A percentile compares a stretch with the other conserved stretches of the same genome.
phyloP scores from a whole-genome alignment of 495 filamentous ascomycete species.

The Talaromyces liani region DNA sequence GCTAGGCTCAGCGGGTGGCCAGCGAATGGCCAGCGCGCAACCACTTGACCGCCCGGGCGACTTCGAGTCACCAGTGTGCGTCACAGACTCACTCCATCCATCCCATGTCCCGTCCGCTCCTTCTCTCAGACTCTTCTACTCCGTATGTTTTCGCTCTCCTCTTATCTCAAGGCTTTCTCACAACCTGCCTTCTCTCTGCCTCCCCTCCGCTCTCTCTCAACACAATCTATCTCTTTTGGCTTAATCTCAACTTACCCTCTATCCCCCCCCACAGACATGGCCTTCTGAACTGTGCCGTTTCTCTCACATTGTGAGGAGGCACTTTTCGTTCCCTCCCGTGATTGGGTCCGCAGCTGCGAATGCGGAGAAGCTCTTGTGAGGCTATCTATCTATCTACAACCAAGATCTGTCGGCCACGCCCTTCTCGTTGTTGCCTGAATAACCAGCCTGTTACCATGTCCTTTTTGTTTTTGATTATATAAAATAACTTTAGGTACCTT shows the following conservation, averaged over 20 bases:
- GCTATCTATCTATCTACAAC: conserved; percentile 5
- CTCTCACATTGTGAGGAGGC: conserved; percentile 22
- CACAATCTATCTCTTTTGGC: background rate
- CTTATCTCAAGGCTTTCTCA: background rate
- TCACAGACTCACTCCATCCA: conserved; percentile 3
- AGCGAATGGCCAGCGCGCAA: background rate
- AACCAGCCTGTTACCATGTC: conserved; percentile 4
- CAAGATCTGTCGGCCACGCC: background rate
- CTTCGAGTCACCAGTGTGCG: conserved; percentile 9
- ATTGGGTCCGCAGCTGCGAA: conserved; percentile 20
- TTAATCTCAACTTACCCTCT: background rate
- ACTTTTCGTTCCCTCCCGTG: conserved; percentile 20
- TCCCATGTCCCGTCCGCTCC: background rate
- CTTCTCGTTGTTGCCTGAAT: conserved; percentile 9
- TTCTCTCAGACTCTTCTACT: background rate
- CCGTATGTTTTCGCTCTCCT: background rate
- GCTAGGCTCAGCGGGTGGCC: background rate
- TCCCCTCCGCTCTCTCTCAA: background rate
- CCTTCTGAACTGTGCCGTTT: conserved; percentile 13
- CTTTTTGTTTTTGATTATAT: background rate
- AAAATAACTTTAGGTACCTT: background rate
- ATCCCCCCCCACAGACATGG: background rate
- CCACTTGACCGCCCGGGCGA: background rate
- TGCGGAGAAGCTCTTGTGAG: conserved; percentile 37
- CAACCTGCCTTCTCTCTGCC: background rate